These are phyloP conservation scores for Elasticomyces elasticus DNA, from an alignment of 495 filamentous ascomycete species.

Conservation along the genomic window DNA sequence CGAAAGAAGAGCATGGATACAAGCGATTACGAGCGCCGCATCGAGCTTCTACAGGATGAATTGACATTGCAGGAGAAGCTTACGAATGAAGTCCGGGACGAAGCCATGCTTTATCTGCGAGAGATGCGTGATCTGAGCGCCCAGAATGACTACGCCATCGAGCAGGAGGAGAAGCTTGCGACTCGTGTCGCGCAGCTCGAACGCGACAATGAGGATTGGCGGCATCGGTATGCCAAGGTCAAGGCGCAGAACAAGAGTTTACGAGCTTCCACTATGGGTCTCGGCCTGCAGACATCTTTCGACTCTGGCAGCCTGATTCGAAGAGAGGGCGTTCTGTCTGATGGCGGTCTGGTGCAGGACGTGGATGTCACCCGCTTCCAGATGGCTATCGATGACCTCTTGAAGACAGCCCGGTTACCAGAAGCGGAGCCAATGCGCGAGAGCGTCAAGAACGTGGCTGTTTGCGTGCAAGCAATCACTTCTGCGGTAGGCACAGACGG, in stretches of 20 bases:
- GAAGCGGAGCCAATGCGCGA: slow-evolving; percentile 60
- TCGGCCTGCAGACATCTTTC: slow-evolving; percentile 44
- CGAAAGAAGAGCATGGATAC: neutral
- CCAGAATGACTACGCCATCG: slow-evolving; percentile 64
- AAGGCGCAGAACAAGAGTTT: slow-evolving; percentile 78
- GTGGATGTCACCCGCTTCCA: slow-evolving; percentile 93
- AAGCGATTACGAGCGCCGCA: slow-evolving; percentile 43
- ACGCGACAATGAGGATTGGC: slow-evolving; percentile 77
- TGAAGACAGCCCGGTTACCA: slow-evolving; percentile 64
- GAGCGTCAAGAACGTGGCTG: slow-evolving; percentile 70
- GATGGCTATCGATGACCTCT: slow-evolving; percentile 83
- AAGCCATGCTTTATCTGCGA: slow-evolving; percentile 71
- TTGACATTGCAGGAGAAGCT: slow-evolving; percentile 68
- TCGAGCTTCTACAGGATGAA: slow-evolving; percentile 57
- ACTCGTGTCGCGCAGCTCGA: slow-evolving; percentile 65
- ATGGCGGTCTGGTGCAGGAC: slow-evolving; percentile 73
- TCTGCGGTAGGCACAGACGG: slow-evolving; percentile 40
- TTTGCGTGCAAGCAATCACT: slow-evolving; percentile 68
- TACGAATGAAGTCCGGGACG: slow-evolving; percentile 79
- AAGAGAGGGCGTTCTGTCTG: slow-evolving; percentile 44
- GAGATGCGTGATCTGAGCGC: slow-evolving; percentile 85
- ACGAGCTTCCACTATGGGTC: slow-evolving; percentile 66
- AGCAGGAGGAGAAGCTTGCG: slow-evolving; percentile 68
- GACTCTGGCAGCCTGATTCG: slow-evolving; percentile 10
- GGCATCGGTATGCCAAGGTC: slow-evolving; percentile 71